phyloP scores from a whole-genome alignment of 2,329 filamentous ascomycete species.

The Nothophaeocryptopus gaeumannii region DNA sequence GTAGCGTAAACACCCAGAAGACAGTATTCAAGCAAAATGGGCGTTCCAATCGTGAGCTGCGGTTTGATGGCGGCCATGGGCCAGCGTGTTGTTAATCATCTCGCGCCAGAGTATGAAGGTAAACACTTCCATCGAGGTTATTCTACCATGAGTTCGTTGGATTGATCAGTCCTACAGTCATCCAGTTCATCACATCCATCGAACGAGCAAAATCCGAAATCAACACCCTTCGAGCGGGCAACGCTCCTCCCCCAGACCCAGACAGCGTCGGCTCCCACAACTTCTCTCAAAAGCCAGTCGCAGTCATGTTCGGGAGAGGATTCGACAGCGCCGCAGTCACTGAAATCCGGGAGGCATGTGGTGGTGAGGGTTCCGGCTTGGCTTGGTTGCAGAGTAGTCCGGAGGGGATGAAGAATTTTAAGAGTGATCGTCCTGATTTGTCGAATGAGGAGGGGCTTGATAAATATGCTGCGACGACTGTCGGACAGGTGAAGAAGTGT shows the following conservation, averaged over 20 bases:
- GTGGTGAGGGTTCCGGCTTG: not conserved
- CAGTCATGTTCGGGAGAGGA: slow-evolving; percentile 10
- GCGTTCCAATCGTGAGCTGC: not conserved
- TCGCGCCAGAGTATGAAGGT: slow-evolving; percentile 4
- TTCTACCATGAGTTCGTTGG: no score
- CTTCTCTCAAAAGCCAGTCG: slow-evolving; percentile 7
- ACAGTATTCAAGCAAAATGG: not conserved
- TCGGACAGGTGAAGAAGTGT: slow-evolving; percentile 2
- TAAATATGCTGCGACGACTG: slow-evolving; percentile 8
- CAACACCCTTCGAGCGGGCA: slow-evolving; percentile 5
- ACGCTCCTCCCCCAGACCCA: slow-evolving; percentile 4
- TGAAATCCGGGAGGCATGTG: slow-evolving; percentile 9
- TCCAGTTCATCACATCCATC: slow-evolving; percentile 15
- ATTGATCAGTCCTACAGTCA: slow-evolving; percentile 1
- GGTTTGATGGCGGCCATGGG: not conserved
- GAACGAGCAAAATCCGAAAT: slow-evolving; percentile 15
- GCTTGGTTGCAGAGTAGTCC: slow-evolving; percentile 5
- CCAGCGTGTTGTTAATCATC: not conserved
- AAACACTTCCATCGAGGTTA: no score
- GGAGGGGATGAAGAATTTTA: not conserved
- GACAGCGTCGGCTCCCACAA: slow-evolving; percentile 15
- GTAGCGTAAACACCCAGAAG: no score
- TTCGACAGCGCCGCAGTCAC: slow-evolving; percentile 2
- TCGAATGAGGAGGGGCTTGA: slow-evolving; percentile 1
- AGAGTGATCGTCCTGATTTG: slow-evolving; percentile 3